Conservation (phyloP, 1,284 basidiomycete genomes). For the Rhizoctonia solani region DNA sequence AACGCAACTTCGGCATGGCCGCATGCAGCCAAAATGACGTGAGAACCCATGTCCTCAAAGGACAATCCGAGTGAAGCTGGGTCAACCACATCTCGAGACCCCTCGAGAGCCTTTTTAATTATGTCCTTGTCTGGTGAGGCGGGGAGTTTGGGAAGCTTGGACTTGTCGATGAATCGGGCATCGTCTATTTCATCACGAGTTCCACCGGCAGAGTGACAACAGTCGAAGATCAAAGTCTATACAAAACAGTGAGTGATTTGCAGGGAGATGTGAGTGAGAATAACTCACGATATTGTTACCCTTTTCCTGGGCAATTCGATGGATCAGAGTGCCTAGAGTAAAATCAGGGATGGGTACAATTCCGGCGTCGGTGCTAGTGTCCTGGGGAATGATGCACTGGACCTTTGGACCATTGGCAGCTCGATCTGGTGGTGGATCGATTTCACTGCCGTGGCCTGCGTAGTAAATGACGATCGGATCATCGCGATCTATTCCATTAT, state of each 20-base stretch:
- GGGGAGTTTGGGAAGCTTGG: background rate
- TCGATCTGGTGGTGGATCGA: background rate
- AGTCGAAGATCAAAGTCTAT: background rate
- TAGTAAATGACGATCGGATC: conserved; percentile 1
- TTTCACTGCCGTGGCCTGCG: background rate
- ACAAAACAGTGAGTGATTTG: background rate
- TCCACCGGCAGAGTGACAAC: conserved; percentile 1
- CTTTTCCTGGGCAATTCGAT: background rate
- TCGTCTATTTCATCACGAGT: background rate
- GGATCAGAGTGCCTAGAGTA: background rate
- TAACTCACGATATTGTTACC: conserved; percentile 26
- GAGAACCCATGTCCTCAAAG: background rate
- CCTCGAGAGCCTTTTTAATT: background rate
- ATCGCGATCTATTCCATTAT: background rate
- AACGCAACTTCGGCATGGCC: background rate
- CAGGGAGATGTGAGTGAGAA: background rate
- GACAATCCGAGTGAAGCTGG: background rate
- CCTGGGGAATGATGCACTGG: background rate
- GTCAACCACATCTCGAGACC: background rate
- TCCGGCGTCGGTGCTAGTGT: background rate
- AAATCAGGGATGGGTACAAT: background rate
- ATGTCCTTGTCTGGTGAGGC: background rate
- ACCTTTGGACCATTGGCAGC: background rate
- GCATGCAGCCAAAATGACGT: background rate
- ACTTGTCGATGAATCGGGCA: background rate